phyloP scores from a whole-genome alignment of 2,329 filamentous ascomycete species.

The Neonectria ditissima region DNA sequence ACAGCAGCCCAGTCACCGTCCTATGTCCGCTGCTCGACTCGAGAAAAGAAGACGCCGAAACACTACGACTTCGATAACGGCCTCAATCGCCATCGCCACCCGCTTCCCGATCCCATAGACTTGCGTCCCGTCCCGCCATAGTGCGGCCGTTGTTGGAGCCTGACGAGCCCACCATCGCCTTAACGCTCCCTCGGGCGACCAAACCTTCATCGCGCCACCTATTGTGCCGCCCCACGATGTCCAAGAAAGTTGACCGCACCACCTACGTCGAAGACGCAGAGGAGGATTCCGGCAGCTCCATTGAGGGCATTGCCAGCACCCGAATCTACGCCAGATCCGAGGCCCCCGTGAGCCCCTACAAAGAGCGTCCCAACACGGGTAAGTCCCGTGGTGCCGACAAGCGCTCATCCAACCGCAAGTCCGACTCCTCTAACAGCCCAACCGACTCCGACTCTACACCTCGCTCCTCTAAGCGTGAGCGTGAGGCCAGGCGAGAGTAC shows the following conservation, averaged over 20 bases:
- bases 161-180: slow-evolving; percentile 38
- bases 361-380: slow-evolving; percentile 65
- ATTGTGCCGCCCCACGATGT: slow-evolving; percentile 54
- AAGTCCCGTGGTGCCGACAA: slow-evolving; percentile 60
- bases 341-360: slow-evolving; percentile 56
- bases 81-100: slow-evolving; percentile 33
- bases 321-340: slow-evolving; percentile 61
- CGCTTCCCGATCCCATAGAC: slow-evolving; percentile 37
- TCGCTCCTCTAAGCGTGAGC: slow-evolving; percentile 50
- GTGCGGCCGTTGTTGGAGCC: slow-evolving; percentile 45
- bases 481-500: slow-evolving; percentile 43
- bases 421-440: slow-evolving; percentile 53
- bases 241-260: slow-evolving; percentile 49
- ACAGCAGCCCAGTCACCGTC: slow-evolving; percentile 28
- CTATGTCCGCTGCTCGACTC: slow-evolving; percentile 40
- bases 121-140: slow-evolving; percentile 43
- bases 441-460: slow-evolving; percentile 60
- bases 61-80: slow-evolving; percentile 34
- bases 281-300: slow-evolving; percentile 61
- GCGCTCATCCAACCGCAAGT: slow-evolving; percentile 48
- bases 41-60: slow-evolving; percentile 42
- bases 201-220: slow-evolving; percentile 38
- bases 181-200: slow-evolving; percentile 37
- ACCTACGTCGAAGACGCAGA: slow-evolving; percentile 65
- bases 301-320: slow-evolving; percentile 54